These are phyloP conservation scores for Pichia sp. DNA, from an alignment of 1,139 yeast species.

Conservation along the genomic window DNA sequence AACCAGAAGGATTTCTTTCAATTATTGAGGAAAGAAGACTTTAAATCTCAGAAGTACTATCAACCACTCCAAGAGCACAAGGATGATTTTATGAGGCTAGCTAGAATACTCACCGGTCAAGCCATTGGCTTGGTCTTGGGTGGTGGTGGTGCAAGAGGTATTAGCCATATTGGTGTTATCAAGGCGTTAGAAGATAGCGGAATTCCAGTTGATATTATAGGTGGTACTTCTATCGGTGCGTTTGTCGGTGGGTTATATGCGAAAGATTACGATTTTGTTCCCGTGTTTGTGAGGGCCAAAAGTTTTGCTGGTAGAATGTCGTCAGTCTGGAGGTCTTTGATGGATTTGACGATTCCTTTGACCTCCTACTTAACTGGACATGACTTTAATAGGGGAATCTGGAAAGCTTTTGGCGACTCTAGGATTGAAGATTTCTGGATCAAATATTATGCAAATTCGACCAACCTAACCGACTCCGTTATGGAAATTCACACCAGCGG, in stretches of 20 bases:
- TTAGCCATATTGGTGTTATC: conserved; percentile 88
- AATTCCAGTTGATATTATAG: conserved; percentile 87
- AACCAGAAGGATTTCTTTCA: conserved; percentile 25
- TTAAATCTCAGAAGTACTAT: conserved; percentile 27
- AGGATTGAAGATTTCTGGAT: conserved; percentile 97
- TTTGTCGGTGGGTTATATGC: conserved; percentile 96
- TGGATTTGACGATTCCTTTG: conserved; percentile 87
- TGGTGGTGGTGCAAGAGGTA: conserved; percentile 97
- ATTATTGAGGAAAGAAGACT: conserved; percentile 19
- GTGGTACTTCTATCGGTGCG: conserved; percentile 95
- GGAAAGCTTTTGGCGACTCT: conserved; percentile 90
- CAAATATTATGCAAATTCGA: conserved; percentile 79
- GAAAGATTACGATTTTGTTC: conserved; percentile 81
- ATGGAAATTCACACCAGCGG: conserved; percentile 94
- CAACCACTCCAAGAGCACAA: conserved; percentile 57
- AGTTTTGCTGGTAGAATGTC: conserved; percentile 78
- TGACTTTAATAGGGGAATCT: conserved; percentile 91
- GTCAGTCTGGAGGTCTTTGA: conserved; percentile 75
- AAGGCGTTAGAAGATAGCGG: conserved; percentile 90
- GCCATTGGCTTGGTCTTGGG: conserved; percentile 93
- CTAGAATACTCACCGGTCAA: conserved; percentile 83
- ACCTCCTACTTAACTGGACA: conserved; percentile 96
- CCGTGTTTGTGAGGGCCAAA: conserved; percentile 85
- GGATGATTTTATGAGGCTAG: conserved; percentile 82
- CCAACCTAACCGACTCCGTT: conserved; percentile 91